Evolutionary conservation across 441 rosid species (phyloP).

Genomic region (Jatropha multifida): DNA sequence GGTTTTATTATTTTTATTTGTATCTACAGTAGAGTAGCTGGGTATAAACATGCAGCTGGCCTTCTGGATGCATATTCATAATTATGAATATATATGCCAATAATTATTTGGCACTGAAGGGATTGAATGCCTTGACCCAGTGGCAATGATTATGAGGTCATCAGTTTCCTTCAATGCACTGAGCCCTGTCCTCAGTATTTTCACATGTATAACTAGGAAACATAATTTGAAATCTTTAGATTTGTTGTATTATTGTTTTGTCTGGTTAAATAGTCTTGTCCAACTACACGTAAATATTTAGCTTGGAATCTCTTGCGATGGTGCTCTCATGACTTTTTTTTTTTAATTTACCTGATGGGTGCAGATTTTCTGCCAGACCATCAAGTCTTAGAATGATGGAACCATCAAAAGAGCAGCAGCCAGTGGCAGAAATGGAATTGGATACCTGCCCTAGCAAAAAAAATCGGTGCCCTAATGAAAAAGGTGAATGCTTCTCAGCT

Average conservation of each 20-base stretch:
- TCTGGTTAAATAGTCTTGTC: background rate
- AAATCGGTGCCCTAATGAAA: conserved; percentile 24
- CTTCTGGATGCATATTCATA: background rate
- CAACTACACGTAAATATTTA: background rate
- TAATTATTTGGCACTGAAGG: background rate
- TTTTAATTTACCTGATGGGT: background rate
- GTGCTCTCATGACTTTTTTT: background rate
- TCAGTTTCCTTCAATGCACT: background rate
- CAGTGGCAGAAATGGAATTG: conserved; percentile 25
- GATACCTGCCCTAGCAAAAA: conserved; percentile 24
- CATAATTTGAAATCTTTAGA: background rate
- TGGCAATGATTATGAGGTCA: background rate
- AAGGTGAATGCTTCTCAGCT: conserved; percentile 30
- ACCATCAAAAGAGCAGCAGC: conserved; percentile 32
- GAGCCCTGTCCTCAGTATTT: background rate
- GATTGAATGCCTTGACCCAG: background rate
- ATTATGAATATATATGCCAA: background rate
- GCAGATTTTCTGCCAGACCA: conserved; percentile 66
- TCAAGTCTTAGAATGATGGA: conserved; percentile 48
- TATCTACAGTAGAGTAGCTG: background rate
- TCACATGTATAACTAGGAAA: background rate
- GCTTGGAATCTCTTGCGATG: background rate
- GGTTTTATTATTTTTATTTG: conserved; percentile 2
- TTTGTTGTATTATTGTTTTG: background rate
- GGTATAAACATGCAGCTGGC: background rate